Percentiles rank a stretch among this genome's conserved stretches.
These are phyloP conservation scores for Trichoderma atroviride DNA, from an alignment of 2,329 filamentous ascomycete species.

Conservation along the genomic window DNA sequence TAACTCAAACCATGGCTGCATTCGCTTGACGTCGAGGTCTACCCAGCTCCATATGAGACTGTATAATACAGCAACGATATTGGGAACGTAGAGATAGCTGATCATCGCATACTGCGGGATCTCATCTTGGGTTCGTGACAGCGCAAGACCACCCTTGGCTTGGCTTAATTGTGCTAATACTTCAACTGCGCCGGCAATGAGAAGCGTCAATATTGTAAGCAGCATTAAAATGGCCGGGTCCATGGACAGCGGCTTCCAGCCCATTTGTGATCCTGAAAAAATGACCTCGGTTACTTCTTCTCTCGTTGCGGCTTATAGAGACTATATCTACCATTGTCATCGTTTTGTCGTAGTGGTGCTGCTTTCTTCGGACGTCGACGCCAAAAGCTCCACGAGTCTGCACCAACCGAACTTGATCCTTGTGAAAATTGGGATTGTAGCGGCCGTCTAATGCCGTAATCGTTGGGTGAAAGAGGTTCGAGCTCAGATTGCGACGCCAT, in stretches of 20 bases:
- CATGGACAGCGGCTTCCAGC: background rate
- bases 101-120: constrained; percentile 44
- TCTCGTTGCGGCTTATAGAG: background rate
- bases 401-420: background rate
- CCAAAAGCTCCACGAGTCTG: background rate
- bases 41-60: constrained; percentile 62
- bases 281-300: background rate
- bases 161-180: constrained; percentile 46
- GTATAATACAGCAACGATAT: constrained; percentile 56
- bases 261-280: background rate
- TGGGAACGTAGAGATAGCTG: constrained; percentile 56
- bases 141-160: constrained; percentile 44
- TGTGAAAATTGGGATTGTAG: background rate
- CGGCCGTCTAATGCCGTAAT: background rate
- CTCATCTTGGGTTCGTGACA: constrained; percentile 29
- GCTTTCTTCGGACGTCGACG: background rate
- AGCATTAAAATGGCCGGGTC: background rate
- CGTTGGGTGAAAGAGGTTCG: constrained; percentile 4
- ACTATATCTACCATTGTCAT: background rate
- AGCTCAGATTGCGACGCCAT: constrained; percentile 3
- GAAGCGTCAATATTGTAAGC: background rate
- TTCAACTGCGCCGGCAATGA: constrained; percentile 35
- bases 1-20: constrained; percentile 64
- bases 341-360: background rate
- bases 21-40: constrained; percentile 59